Evolutionary conservation across 768 basidiomycete species (phyloP), one percentile per base, ranked within the genome.

Genomic region (Calocera cornea): DNA sequence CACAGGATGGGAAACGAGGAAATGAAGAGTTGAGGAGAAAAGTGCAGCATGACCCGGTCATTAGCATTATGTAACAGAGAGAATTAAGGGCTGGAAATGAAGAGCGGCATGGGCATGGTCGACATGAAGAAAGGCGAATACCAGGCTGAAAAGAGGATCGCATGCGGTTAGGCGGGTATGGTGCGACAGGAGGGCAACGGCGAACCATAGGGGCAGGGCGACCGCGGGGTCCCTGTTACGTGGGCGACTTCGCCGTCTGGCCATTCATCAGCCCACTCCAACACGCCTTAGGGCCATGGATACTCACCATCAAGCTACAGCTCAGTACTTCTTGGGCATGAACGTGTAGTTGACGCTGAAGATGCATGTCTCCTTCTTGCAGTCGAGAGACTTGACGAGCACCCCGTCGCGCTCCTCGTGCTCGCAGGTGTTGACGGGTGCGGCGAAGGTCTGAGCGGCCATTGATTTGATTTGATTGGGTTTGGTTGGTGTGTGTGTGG

Each of bases 261-360:
- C 36, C 5, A 14, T 14, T 38, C 36, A 38, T 38, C 36, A 38
- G 36, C 36, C 36, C 36, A 5, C 5, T 38, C 14, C 36, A 38
- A 38, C 14, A 38, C 14, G 7, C 14, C 7, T 5, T 5, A 3
- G 24, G 8, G 24, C 44, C 3, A 47, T 3, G 8, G 5, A 19
- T 47, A 24, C 44, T 47, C 44, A 47, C 44, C 44, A 17, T 7
- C 44, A 7, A 24, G 19, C 8, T 3, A 5, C 19, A 47, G 54
- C 31, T 60, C 54, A 60, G 54, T 60, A 33, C 54, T 60, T 27
- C 54, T 33, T 60, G 10, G 54, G 54, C 54, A 60, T 60, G 27
- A 60, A 60, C 54, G 54, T 60, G 19, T 60, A 60, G 54, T 60
- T 60, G 27, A 60, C 54, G 27, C 54, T 60, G 54, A 60, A 60